Evolutionary conservation across 2,329 filamentous ascomycete genomes (phyloP), one percentile per base, ranked within the genome.

Genomic region (Furcasterigmium sp.): DNA sequence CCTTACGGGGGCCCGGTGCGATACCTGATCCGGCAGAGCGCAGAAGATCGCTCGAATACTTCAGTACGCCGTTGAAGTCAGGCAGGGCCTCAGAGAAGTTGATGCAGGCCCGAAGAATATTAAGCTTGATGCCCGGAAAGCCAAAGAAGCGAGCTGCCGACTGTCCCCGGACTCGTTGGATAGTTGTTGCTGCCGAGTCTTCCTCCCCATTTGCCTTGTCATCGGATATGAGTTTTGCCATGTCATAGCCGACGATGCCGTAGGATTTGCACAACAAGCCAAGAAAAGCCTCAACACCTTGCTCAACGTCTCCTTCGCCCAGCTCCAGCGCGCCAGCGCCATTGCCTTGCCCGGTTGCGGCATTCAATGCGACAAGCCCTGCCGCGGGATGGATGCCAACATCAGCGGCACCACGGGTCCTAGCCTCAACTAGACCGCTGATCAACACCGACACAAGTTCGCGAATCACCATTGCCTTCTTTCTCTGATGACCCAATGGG

Each of bases 301-400:
- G 69, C 56, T 85, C 82, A 23, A 84, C 69, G 52, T 85, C 82
- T 5, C 74, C 77, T 53, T 84, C 80, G 7, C 73, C 75, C 13
- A 86, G 67, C 51, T 84, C 80, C 25, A 85, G 67, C 3, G 72
- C 76, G 26, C 75, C 69, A 8, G 73, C 68, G 9, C 75, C 75
- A 45, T 69, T 73, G 17, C 61, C 63, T 34, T 72, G 72, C 1
- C 72, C 70, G 44, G 67, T 69, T 3, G 68, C 62, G 10, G 77
- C 69, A 50, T 82, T 85, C 23, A 93, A 68, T 11, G 84, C 83
- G 20, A 89, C 83, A 40, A 96, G 69, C 0, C 89, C 91, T 9
- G 91, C 89, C 15, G 91, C 91, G 32, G 93, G 93, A 64, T 97
- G 91, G 28, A 98, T 88, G 4, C 91, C 93, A 56, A 93, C 87